Conservation (phyloP, 2,329 filamentous ascomycete species). For the Cladosporium sp. region DNA sequence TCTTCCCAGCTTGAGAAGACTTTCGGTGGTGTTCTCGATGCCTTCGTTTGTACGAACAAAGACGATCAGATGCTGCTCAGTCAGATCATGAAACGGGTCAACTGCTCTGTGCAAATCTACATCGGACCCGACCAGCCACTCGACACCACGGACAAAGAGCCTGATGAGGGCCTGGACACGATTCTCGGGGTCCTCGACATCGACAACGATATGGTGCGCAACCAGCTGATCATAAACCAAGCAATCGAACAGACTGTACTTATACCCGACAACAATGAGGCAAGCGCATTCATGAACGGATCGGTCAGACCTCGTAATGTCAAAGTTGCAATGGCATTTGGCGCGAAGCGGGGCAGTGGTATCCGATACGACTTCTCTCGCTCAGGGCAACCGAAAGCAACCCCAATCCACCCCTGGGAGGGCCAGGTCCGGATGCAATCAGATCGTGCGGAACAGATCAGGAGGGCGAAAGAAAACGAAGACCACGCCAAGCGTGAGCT, state of each 20-base stretch:
- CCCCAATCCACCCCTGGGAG: constrained; percentile 48
- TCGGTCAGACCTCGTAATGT: constrained; percentile 60
- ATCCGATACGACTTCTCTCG: constrained; percentile 51
- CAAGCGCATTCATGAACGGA: constrained; percentile 61
- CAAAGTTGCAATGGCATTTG: constrained; percentile 62
- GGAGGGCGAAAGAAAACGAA: constrained; percentile 38
- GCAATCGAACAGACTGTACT: constrained; percentile 79
- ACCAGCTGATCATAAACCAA: constrained; percentile 77
- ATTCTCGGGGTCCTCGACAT: constrained; percentile 73
- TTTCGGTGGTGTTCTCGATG: constrained; percentile 63
- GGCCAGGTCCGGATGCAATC: constrained; percentile 54
- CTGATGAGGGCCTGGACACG: constrained; percentile 65
- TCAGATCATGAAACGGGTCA: constrained; percentile 55
- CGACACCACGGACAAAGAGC: constrained; percentile 63
- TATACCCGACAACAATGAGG: constrained; percentile 61
- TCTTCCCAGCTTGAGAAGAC: constrained; percentile 71
- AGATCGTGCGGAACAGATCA: constrained; percentile 26
- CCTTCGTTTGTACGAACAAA: constrained; percentile 76
- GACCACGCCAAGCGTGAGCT: constrained; percentile 41
- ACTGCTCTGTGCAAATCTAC: constrained; percentile 49
- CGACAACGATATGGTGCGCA: constrained; percentile 69
- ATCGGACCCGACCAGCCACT: constrained; percentile 55
- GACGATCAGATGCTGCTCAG: constrained; percentile 65
- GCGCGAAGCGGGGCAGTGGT: constrained; percentile 55
- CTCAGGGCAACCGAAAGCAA: constrained; percentile 44